Percentiles rank a stretch among this genome's conserved stretches.
Evolutionary conservation across 2,329 filamentous ascomycete genomes (phyloP).

Genomic region (Xylaria sp.): DNA sequence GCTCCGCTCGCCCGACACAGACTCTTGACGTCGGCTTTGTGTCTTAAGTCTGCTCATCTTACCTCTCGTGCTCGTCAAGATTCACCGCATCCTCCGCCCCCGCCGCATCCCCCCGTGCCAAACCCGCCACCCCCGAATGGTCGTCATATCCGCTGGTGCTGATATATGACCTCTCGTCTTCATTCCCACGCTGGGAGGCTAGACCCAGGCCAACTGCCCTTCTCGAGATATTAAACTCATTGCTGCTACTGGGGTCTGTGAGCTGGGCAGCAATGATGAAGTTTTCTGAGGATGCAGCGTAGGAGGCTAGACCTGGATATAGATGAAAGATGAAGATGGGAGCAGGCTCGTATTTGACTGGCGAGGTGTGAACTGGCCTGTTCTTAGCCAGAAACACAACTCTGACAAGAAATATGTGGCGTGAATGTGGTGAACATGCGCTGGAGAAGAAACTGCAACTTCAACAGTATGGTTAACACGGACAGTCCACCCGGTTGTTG

Average conservation of each 20-base stretch:
- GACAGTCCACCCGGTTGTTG: background rate
- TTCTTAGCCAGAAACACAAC: background rate
- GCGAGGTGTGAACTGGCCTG: background rate
- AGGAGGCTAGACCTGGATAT: background rate
- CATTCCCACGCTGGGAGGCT: background rate
- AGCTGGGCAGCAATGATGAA: background rate
- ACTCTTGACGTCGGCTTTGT: constrained; percentile 78
- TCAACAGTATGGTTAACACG: background rate
- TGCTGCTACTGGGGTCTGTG: background rate
- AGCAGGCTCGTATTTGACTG: background rate
- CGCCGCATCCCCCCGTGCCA: constrained; percentile 34
- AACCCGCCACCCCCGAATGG: constrained; percentile 29
- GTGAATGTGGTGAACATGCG: background rate
- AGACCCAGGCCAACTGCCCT: background rate
- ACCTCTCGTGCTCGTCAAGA: background rate
- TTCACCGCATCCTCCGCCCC: constrained; percentile 26
- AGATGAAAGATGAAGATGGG: background rate
- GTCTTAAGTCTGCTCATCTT: constrained; percentile 46
- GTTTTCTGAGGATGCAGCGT: background rate
- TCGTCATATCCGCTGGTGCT: background rate
- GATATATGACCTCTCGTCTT: background rate
- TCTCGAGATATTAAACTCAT: background rate
- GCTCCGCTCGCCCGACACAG: constrained; percentile 84
- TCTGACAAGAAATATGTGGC: background rate
- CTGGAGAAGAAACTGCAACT: background rate